Base-by-base conservation (phyloP, 148 eudicot species). In the Tetragonia tetragonoides region DNA sequence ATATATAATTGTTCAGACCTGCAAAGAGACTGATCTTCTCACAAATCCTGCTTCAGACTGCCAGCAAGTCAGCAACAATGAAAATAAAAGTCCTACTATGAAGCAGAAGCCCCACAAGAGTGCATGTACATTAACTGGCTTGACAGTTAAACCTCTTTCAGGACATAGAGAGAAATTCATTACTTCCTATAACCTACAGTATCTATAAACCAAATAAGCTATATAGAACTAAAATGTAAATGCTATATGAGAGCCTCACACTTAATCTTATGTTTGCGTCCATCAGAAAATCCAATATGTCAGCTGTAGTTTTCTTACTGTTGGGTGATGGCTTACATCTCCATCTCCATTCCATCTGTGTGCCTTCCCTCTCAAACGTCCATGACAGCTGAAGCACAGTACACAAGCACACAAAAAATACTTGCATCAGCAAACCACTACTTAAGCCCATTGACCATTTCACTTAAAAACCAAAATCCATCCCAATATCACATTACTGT, bases 361-460 rank as follows among this genome's bases (percentile, higher is more conserved):
- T 87, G 41, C 94, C 92, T 94, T 94, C 92, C 88, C 84, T 94
- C 85, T 94, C 97, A 80, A 94, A 94, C 40, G 98, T 92, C 92
- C 93, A 94, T 42, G 97, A 88, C 61, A 94, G 78, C 98, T 94
- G 89, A 75, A 81, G 34, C 66, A 10, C 4, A 61, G 20, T 21
- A 73, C 65, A 72, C 14, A 16, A 65, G 46, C n/a, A 66, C 38
- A 38, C 23, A 81, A 59, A 1, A 46, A 72, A 44, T 46, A 42
- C 10, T 14, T 42, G 3, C 67, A 78, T 60, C 24, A 75, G 21
- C 61, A 39, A 42, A 37, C 24, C 53, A 65, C 62, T 16, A 64
- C 39, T 14, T 41, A 40, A 60, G 24, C 5, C 5, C 20, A 44
- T 28, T 70, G 73, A 23, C n/a, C 40, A 47, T 3, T 47, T 23